Evolutionary conservation across 805 yeast genomes (phyloP).

Genomic region (Myxozyma mucilagina): DNA sequence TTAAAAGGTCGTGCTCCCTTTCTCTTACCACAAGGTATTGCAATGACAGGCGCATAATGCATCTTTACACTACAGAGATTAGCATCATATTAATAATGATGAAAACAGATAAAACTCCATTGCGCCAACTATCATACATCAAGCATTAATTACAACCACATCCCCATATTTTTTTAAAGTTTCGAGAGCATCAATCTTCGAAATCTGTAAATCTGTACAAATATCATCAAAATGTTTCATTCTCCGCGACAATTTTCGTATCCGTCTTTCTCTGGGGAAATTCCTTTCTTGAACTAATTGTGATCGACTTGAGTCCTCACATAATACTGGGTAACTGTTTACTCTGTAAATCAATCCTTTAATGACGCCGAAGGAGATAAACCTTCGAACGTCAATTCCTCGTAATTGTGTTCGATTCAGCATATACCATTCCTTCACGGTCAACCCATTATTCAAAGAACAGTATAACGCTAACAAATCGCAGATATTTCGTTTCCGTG

Average conservation of each 20-base stretch:
- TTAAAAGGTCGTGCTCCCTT: no score
- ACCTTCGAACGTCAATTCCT: conserved; percentile 78
- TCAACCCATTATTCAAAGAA: conserved; percentile 73
- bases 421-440: conserved; percentile 78
- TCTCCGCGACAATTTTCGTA: conserved; percentile 9
- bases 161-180: conserved; percentile 23
- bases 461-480: conserved; percentile 71
- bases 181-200: conserved; percentile 15
- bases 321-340: conserved; percentile 66
- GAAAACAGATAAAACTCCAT: neutral
- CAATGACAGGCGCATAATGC: no score
- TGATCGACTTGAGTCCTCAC: conserved; percentile 25
- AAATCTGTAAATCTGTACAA: conserved; percentile 60
- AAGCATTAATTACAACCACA: conserved; percentile 21
- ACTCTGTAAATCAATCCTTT: conserved; percentile 81
- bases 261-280: conserved; percentile 19
- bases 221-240: conserved; percentile 45
- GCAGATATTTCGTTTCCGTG: conserved; percentile 47
- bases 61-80: no score
- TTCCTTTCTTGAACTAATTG: conserved; percentile 20
- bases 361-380: conserved; percentile 81
- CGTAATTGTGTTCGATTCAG: conserved; percentile 59
- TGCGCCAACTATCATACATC: neutral
- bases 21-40: no score
- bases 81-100: neutral